A percentile compares a stretch with the other conserved stretches of the same genome.
phyloP scores from a whole-genome alignment of 2,329 filamentous ascomycete genomes.

The Erysiphe neolycopersici region DNA sequence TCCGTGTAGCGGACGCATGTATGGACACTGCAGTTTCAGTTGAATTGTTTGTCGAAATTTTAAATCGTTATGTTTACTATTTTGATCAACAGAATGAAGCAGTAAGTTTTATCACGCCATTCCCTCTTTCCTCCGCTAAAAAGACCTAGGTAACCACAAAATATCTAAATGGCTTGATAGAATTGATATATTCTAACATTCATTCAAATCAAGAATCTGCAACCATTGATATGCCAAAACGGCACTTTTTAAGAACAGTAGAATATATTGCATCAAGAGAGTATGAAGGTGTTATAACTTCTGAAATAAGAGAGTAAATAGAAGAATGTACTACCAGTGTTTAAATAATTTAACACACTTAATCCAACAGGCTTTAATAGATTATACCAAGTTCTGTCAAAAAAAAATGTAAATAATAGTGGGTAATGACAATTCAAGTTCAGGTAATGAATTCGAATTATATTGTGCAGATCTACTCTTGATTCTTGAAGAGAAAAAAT shows the following conservation, averaged over 20 bases:
- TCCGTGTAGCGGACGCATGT: constrained; percentile 90
- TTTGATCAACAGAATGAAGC: constrained; percentile 98
- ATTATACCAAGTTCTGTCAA: no score
- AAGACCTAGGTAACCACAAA: constrained; percentile 56
- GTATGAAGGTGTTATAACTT: constrained; percentile 60
- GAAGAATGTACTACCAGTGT: neutral
- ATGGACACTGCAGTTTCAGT: constrained; percentile 97
- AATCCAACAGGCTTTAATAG: no score
- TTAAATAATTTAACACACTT: no score
- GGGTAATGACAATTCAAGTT: no score
- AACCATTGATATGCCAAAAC: constrained; percentile 65
- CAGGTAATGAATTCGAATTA: no score
- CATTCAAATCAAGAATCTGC: constrained; percentile 59
- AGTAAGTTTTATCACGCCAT: constrained; percentile 21
- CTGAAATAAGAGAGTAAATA: constrained; percentile 6
- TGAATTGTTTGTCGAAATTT: constrained; percentile 91
- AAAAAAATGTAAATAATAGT: no score
- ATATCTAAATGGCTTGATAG: constrained; percentile 92
- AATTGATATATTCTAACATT: constrained; percentile 91
- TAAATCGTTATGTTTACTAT: constrained; percentile 97
- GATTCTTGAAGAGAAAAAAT: no score
- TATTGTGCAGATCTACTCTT: no score
- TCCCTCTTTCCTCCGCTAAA: neutral
- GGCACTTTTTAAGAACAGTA: constrained; percentile 82
- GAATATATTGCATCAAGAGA: constrained; percentile 81